Evolutionary conservation across 371 early-diverging fungal species (phyloP).

Genomic region (Blakeslea trispora): DNA sequence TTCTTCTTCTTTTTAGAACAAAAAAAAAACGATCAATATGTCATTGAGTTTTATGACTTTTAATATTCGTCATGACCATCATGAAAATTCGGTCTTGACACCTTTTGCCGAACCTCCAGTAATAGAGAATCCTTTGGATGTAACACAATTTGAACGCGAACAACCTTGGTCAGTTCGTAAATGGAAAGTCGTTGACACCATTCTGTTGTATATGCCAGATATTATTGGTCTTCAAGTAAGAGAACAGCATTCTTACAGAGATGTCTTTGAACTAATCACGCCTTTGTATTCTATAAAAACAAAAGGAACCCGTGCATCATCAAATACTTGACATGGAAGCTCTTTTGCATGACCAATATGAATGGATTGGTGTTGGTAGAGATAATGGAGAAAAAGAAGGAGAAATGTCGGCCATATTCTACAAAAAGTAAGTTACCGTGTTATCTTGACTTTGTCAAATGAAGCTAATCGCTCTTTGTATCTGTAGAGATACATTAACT

Average conservation of each 20-base stretch:
- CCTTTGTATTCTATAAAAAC: too few relatives aligned
- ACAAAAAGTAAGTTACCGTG: conserved; percentile 39
- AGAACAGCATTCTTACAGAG: background rate
- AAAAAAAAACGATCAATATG: background rate
- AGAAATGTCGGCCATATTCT: conserved; percentile 47
- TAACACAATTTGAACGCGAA: conserved; percentile 29
- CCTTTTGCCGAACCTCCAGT: conserved; percentile 35
- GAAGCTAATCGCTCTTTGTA: background rate
- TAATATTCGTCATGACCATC: conserved; percentile 45
- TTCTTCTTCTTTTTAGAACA: conserved; percentile 13
- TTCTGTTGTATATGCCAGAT: conserved; percentile 47
- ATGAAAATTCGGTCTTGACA: conserved; percentile 12
- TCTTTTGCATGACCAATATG: conserved; percentile 45
- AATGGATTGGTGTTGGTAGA: conserved; percentile 53
- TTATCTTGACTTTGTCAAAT: background rate
- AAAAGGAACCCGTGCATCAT: conserved; percentile 48
- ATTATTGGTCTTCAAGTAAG: conserved; percentile 49
- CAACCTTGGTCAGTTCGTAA: conserved; percentile 53
- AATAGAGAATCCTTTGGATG: conserved; percentile 17
- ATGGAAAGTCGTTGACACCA: conserved; percentile 49
- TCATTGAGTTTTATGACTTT: conserved; percentile 45
- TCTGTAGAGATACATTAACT: conserved; percentile 29
- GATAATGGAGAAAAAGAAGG: conserved; percentile 50
- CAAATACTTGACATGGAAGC: conserved; percentile 53
- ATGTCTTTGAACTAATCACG: background rate